phyloP scores from a whole-genome alignment of 2,329 filamentous ascomycete species.

The Epichloe brachyelytri region DNA sequence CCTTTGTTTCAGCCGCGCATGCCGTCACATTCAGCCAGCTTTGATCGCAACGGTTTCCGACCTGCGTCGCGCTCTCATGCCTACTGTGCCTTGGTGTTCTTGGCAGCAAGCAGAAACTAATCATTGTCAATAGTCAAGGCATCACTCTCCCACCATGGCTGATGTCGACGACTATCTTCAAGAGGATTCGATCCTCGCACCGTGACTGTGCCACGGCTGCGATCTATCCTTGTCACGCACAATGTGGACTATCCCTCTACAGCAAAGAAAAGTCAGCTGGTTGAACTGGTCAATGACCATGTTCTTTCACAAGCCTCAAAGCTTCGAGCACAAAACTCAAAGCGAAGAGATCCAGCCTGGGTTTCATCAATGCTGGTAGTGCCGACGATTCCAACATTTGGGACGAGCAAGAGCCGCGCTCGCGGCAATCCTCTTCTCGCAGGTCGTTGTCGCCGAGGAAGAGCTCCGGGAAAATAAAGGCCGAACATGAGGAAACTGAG shows the following conservation, averaged over 20 bases:
- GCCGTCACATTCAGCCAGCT: not conserved
- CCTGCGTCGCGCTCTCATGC: not conserved
- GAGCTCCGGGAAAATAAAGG: constrained; percentile 37
- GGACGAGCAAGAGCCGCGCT: constrained; percentile 44
- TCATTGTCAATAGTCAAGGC: constrained; percentile 1
- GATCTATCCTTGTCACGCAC: constrained; percentile 83
- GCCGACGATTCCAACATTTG: constrained; percentile 52
- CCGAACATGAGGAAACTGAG: constrained; percentile 34
- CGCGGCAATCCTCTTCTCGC: constrained; percentile 34
- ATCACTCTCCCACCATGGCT: constrained; percentile 31
- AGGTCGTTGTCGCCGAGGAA: constrained; percentile 45
- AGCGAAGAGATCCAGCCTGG: constrained; percentile 75
- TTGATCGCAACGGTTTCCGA: not conserved
- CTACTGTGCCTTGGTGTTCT: not conserved
- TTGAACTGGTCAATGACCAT: constrained; percentile 70
- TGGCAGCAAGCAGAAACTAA: not conserved
- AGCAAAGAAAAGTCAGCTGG: constrained; percentile 81
- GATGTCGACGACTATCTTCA: constrained; percentile 75
- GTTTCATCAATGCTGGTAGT: constrained; percentile 59
- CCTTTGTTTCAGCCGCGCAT: constrained; percentile 4
- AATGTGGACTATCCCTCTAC: constrained; percentile 74
- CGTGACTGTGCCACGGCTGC: constrained; percentile 77
- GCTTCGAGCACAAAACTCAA: constrained; percentile 60
- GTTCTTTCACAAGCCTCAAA: constrained; percentile 67
- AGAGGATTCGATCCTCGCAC: constrained; percentile 68